Percentiles rank a stretch among this genome's conserved stretches.
Evolutionary conservation across 805 yeast genomes (phyloP).

Genomic region (Blastobotrys peoriensis): DNA sequence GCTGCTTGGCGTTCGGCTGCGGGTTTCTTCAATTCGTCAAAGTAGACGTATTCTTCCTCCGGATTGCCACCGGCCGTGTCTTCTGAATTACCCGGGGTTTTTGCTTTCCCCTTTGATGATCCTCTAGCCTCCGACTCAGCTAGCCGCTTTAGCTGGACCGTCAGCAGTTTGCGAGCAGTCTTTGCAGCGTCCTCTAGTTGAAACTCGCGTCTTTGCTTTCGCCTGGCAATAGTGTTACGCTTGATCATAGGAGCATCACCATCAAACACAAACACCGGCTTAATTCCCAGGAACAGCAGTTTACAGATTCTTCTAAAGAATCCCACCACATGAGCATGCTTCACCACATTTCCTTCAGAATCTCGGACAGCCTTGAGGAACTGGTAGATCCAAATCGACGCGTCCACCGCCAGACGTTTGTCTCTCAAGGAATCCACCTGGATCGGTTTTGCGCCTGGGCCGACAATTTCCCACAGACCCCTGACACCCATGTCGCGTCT

Average conservation of each 20-base stretch:
- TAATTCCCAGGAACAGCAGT: conserved; percentile 75
- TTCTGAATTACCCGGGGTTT: not conserved
- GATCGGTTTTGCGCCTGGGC: conserved; percentile 87
- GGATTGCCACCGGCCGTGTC: conserved; percentile 2
- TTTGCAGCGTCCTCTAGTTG: conserved; percentile 59
- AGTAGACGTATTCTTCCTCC: conserved; percentile 29
- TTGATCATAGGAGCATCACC: conserved; percentile 90
- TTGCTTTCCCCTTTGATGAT: conserved; percentile 9
- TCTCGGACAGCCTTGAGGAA: conserved; percentile 92
- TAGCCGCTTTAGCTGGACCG: conserved; percentile 64
- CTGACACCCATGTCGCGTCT: conserved; percentile 78
- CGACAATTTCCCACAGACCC: conserved; percentile 86
- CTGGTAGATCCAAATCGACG: conserved; percentile 98
- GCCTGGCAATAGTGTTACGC: conserved; percentile 63
- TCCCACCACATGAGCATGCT: conserved; percentile 87
- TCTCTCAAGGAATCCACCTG: conserved; percentile 77
- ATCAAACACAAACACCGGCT: conserved; percentile 89
- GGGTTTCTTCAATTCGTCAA: conserved; percentile 33
- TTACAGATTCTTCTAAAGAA: conserved; percentile 92
- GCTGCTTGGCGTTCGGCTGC: not conserved
- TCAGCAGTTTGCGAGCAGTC: conserved; percentile 76
- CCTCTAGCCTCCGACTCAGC: conserved; percentile 25
- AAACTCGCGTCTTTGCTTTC: conserved; percentile 71
- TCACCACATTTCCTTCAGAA: conserved; percentile 67
- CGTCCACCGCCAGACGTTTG: conserved; percentile 86